Evolutionary conservation across 257 asterid genomes (phyloP).

Genomic region (Haberlea rhodopensis): DNA sequence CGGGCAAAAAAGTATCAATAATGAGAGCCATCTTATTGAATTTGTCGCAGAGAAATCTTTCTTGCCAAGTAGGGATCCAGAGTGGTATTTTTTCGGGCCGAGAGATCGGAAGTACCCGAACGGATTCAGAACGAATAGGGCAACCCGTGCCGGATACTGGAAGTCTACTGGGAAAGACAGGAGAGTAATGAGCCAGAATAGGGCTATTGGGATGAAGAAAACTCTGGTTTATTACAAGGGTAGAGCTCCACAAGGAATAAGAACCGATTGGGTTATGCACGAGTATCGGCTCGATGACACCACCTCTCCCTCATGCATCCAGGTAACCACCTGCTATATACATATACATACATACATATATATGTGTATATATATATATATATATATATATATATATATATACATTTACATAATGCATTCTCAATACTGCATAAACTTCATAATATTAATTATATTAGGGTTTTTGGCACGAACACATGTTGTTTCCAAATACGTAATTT

Average conservation of each 20-base stretch:
- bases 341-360: background rate
- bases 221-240: constrained; percentile 85
- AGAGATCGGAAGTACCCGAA: constrained; percentile 95
- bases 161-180: constrained; percentile 92
- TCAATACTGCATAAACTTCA: background rate
- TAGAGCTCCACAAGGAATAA: constrained; percentile 89
- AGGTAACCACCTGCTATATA: constrained; percentile 36
- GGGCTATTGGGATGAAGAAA: constrained; percentile 92
- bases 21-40: too few species aligned
- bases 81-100: constrained; percentile 96
- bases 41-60: constrained; percentile 72
- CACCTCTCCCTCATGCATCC: constrained; percentile 42
- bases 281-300: constrained; percentile 84
- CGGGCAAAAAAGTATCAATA: too few species aligned
- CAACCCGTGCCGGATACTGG: constrained; percentile 94
- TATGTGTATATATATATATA: too few species aligned
- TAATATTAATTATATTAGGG: too few species aligned
- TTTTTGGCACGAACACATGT: too few species aligned
- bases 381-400: too few species aligned
- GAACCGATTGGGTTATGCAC: constrained; percentile 98
- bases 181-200: constrained; percentile 64
- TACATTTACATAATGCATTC: background rate
- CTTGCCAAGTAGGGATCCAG: constrained; percentile 94
- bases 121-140: constrained; percentile 88
- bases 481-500: too few species aligned